Evolutionary conservation across 495 filamentous ascomycete species (phyloP), one percentile per base, ranked within the genome.

Genomic region (Wilcoxina mikolae): DNA sequence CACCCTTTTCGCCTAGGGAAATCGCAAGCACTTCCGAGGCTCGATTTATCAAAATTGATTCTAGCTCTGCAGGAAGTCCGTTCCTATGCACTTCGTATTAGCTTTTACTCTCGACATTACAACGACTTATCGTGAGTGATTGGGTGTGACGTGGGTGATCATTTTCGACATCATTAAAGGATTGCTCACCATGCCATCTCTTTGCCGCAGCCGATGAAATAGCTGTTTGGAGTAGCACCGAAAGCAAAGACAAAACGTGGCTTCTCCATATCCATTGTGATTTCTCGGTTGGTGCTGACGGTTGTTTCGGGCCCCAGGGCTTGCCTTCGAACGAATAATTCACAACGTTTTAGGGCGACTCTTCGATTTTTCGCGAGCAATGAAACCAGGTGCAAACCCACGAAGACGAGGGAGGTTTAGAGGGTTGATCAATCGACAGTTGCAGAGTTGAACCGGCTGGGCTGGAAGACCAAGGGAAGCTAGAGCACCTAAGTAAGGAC

Each of bases 211-310:
- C 51, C 39, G 25, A 54, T 45, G n/a, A 54, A 54, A 28, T 26
- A 54, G 17, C 38, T 44, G 39, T 54, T 39, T 25, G 43, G 25
- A 2, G 35, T 35, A 2, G 51, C 12, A 9, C 51, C 51, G 20
- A 54, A 54, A 4, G 51, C 23, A 31, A 54, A 54, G 10, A 54
- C 23, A 10, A 54, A 20, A 9, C 51, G 51, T 11, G 51, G 51
- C n/a, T 38, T 41, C 49, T 52, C 49, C 23, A 29, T 49, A 3
- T 27, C 12, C 46, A 49, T 49, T 24, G 1, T 7, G 11, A 20
- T 46, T 24, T 46, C 35, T 5, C 4, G 35, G 4, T n/a, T 38
- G 31, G n/a, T 38, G n/a, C n/a, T n/a, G n/a, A n/a, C n/a, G n/a
- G n/a, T n/a, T n/a, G n/a, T n/a, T n/a, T n/a, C n/a, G n/a, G n/a